phyloP scores from a whole-genome alignment of 1,284 basidiomycete genomes.

The Malassezia pachydermatis region DNA sequence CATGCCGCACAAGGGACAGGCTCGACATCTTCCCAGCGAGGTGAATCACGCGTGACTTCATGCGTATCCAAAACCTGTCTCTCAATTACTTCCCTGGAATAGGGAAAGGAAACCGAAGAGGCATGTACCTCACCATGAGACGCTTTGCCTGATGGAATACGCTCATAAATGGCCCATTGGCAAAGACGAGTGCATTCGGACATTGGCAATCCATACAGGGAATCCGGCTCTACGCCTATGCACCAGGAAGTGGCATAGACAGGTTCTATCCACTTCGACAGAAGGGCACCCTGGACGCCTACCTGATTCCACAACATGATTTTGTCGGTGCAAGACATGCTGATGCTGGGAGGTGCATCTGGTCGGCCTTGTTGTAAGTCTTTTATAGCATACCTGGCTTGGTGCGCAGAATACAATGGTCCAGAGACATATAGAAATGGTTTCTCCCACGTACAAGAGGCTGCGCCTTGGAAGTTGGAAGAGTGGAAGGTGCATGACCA shows the following conservation, averaged over 20 bases:
- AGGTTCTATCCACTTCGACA: conserved; percentile 17
- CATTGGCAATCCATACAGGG: background rate
- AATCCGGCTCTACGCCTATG: background rate
- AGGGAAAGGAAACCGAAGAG: background rate
- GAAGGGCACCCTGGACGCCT: conserved; percentile 23
- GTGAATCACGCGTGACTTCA: background rate
- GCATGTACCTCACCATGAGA: background rate
- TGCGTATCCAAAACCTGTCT: background rate
- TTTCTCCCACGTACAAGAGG: conserved; percentile 37
- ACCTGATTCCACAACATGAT: conserved; percentile 18
- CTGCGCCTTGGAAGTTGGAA: conserved; percentile 4
- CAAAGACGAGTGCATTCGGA: background rate
- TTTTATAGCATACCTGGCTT: conserved; percentile 2
- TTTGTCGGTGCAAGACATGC: conserved; percentile 27
- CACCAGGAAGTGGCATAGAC: conserved; percentile 9
- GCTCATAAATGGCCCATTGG: background rate
- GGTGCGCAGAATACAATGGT: background rate
- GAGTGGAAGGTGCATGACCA: background rate
- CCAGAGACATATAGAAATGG: background rate
- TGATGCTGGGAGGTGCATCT: conserved; percentile 23
- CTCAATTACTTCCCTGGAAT: conserved; percentile 5
- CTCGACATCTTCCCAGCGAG: conserved; percentile 5
- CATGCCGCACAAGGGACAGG: conserved; percentile 20
- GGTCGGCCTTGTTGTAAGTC: conserved; percentile 10
- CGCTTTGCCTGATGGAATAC: background rate